These are phyloP conservation scores for Penicillium sp. DNA, from an alignment of 2,329 filamentous ascomycete species.

Conservation along the genomic window DNA sequence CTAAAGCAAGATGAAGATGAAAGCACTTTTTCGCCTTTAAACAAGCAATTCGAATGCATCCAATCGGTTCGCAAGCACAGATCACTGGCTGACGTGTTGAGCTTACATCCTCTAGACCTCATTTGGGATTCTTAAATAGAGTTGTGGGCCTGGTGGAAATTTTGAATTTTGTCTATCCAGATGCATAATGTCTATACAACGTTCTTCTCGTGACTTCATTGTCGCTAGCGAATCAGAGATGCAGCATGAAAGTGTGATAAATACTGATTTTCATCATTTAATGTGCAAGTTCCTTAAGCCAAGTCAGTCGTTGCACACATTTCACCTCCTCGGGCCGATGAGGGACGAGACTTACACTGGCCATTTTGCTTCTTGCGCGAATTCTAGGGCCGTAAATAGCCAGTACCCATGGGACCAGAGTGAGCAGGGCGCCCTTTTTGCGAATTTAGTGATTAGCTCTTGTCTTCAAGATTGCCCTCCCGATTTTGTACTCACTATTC, in stretches of 20 bases:
- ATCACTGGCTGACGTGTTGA: too few species aligned
- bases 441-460: constrained; percentile 6
- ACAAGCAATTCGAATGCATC: too few species aligned
- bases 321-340: not conserved
- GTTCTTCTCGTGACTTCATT: constrained; percentile 5
- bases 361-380: constrained; percentile 69
- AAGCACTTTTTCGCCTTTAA: too few species aligned
- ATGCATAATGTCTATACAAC: constrained; percentile 5
- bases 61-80: too few species aligned
- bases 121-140: too few species aligned
- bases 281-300: constrained; percentile 16
- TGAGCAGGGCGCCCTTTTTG: constrained; percentile 51
- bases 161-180: not conserved
- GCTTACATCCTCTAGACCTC: too few species aligned
- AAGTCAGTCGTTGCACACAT: constrained; percentile 3
- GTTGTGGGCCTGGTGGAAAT: not conserved
- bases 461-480: not conserved
- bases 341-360: constrained; percentile 45
- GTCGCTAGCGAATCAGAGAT: not conserved
- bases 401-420: constrained; percentile 80
- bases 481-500: constrained; percentile 48
- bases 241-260: not conserved
- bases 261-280: not conserved
- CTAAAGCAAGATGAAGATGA: too few species aligned
- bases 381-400: constrained; percentile 73